Evolutionary conservation across 2,329 filamentous ascomycete species (phyloP).

Genomic region (Arachnopeziza araneosa): DNA sequence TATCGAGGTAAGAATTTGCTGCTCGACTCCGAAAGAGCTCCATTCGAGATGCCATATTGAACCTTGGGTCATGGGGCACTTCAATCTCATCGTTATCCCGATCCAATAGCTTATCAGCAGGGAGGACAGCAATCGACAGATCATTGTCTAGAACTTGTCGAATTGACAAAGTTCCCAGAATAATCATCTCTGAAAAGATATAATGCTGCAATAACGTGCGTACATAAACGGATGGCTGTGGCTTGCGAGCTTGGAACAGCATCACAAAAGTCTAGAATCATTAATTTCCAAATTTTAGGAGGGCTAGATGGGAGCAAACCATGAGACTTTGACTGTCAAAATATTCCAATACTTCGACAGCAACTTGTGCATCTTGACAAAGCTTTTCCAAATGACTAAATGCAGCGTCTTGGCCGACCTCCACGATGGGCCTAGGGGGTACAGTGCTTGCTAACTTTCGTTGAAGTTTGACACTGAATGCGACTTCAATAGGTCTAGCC

Average conservation of each 20-base stretch:
- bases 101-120: slow-evolving; percentile 65
- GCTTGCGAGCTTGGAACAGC: slow-evolving; percentile 70
- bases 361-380: slow-evolving; percentile 65
- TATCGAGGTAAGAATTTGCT: slow-evolving; percentile 71
- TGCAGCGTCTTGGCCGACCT: slow-evolving; percentile 67
- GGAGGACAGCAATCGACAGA: slow-evolving; percentile 70
- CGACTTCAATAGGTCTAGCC: slow-evolving; percentile 61
- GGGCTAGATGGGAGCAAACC: slow-evolving; percentile 39
- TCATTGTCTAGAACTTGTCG: slow-evolving; percentile 76
- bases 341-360: slow-evolving; percentile 63
- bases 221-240: slow-evolving; percentile 78
- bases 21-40: slow-evolving; percentile 59
- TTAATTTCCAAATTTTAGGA: background rate
- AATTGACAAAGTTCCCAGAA: slow-evolving; percentile 63
- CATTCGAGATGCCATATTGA: slow-evolving; percentile 67
- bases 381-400: slow-evolving; percentile 63
- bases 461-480: slow-evolving; percentile 88
- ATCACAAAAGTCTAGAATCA: slow-evolving; percentile 60
- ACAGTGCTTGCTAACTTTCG: slow-evolving; percentile 89
- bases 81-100: slow-evolving; percentile 72
- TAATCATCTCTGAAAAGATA: slow-evolving; percentile 65
- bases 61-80: slow-evolving; percentile 64
- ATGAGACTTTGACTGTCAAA: slow-evolving; percentile 63
- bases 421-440: slow-evolving; percentile 83
- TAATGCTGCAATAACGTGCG: slow-evolving; percentile 73